Percentiles rank a stretch among this genome's conserved stretches.
Evolutionary conservation across 305 asterid genomes (phyloP).

Genomic region (Solanum hybrid): DNA sequence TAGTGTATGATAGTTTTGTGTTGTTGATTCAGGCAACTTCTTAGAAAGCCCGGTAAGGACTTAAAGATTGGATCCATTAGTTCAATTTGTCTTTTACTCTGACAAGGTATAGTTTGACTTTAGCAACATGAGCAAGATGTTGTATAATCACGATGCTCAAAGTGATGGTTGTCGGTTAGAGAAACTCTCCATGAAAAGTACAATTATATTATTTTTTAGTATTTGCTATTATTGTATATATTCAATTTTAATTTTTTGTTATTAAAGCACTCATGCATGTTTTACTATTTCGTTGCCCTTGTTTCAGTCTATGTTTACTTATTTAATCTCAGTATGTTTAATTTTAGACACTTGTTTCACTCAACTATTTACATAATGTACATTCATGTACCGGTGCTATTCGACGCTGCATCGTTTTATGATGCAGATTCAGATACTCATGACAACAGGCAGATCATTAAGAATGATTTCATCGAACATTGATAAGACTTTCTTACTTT

Average conservation of each 20-base stretch:
- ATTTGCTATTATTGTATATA: neutral
- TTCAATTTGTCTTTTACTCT: neutral
- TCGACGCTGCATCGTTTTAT: neutral
- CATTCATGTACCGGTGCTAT: neutral
- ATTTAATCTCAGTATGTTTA: neutral
- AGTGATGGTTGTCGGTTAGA: neutral
- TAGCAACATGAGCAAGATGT: neutral
- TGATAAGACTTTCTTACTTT: neutral
- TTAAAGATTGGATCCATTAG: neutral
- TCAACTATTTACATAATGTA: neutral
- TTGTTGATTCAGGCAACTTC: neutral
- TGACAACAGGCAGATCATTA: neutral
- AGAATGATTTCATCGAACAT: neutral
- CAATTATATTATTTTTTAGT: no score
- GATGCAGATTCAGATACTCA: neutral
- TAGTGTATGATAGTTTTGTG: neutral
- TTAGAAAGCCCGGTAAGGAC: neutral
- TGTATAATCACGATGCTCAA: neutral
- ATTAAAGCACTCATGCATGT: neutral
- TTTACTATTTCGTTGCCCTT: neutral
- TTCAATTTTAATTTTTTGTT: neutral
- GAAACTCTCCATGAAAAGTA: neutral
- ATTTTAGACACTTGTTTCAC: neutral
- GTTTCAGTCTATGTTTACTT: neutral
- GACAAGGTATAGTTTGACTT: neutral